Conservation (phyloP, 1,284 basidiomycete species). For the Cryptococcus neoformans region DNA sequence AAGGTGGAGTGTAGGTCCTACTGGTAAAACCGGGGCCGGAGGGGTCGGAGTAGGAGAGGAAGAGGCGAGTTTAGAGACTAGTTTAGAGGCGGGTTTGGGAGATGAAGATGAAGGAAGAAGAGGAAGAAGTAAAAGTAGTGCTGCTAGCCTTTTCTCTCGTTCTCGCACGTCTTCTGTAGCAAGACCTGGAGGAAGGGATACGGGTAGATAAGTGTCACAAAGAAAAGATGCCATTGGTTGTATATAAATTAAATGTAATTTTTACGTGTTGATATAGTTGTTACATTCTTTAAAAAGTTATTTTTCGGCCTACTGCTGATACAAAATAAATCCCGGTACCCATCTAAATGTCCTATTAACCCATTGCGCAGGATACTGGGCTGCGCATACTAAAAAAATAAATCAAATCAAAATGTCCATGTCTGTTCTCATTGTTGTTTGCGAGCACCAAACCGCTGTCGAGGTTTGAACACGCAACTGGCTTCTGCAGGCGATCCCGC, state of each 20-base stretch:
- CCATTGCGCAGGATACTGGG: too few species aligned
- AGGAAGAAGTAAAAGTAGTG: background rate
- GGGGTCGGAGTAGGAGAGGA: background rate
- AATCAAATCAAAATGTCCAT: background rate
- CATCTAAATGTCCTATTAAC: background rate
- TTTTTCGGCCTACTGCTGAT: background rate
- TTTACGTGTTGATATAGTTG: too few species aligned
- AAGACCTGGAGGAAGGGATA: too few species aligned
- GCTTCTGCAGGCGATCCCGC: background rate
- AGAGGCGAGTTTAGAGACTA: background rate
- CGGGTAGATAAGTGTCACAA: too few species aligned
- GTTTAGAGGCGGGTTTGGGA: too few species aligned
- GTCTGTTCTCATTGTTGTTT: background rate
- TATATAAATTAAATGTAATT: too few species aligned
- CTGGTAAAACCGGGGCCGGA: too few species aligned
- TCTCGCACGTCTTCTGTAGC: too few species aligned
- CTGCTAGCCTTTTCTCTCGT: background rate
- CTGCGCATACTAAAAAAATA: background rate
- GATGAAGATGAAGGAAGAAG: background rate
- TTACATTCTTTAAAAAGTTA: too few species aligned
- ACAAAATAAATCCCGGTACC: background rate
- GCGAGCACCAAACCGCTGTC: too few species aligned
- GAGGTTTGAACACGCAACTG: too few species aligned
- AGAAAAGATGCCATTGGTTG: too few species aligned
- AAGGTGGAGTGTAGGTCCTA: constrained; percentile 13